Evolutionary conservation across 352 stramenopile genomes (phyloP), one percentile per base, ranked within the genome.

Genomic region (Phytopythium delawarense): DNA sequence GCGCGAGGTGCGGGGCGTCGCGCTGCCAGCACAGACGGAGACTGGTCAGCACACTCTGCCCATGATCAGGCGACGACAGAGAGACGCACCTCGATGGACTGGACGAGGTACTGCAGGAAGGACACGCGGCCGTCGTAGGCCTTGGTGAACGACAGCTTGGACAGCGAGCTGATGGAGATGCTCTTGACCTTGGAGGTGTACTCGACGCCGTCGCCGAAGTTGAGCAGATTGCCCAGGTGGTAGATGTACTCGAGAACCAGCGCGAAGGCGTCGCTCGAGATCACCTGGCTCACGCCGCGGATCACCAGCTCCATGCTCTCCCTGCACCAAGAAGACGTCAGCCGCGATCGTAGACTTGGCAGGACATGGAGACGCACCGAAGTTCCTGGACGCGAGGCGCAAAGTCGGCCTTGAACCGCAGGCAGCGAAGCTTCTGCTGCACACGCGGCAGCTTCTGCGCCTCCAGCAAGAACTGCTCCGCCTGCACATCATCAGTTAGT

Each of bases 321-420:
- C 25, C 78, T 88, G 37, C 2, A 57, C 46, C 9, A 21, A 23
- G 0, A 7, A n/a, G 40, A 46, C 15, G 40, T n/a, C 40, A 7
- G 6, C 0, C 5, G 42, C 1, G 3, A n/a, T 20, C 15, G 5
- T 11, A 49, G 42, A 62, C 7, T n/a, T 12, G 45, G n/a, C 53
- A 51, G n/a, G 45, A 39, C 21, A 7, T 23, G 25, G 16, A 30
- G 59, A 71, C 70, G 59, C 52, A 89, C 79, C 82, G 78, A n/a
- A 95, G 67, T 49, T 95, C 84, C 23, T 89, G 66, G 25, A 84
- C 81, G 3, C 86, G 84, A 1, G 66, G 63, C 0, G 62, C 65
- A 50, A 95, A 95, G 50, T 93, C 84, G 57, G 89, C 75, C 63
- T 92, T 92, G 69, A 88, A 93, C 23, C 91, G 71, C 12, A 95